These are phyloP conservation scores for Poa pratensis DNA, from an alignment of 176 grass and related monocot species.

Conservation along the genomic window DNA sequence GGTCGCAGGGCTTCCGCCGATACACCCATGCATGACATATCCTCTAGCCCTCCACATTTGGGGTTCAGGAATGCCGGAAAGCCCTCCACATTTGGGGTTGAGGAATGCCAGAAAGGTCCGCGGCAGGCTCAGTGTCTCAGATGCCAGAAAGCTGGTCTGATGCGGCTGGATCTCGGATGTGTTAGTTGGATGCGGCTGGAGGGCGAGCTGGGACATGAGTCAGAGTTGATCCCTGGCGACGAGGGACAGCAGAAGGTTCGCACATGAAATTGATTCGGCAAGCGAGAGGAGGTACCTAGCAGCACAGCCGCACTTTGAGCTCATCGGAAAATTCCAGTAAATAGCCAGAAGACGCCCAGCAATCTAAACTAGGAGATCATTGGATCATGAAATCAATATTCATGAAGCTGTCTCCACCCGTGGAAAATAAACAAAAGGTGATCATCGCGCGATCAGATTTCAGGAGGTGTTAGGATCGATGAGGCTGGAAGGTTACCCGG, in stretches of 20 bases:
- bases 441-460: background rate
- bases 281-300: background rate
- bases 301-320: background rate
- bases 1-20: background rate
- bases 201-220: too few relatives aligned
- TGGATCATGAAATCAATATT: too few relatives aligned
- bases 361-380: background rate
- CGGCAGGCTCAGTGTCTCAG: background rate
- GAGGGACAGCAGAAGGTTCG: background rate
- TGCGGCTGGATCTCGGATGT: too few relatives aligned
- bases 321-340: background rate
- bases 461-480: too few relatives aligned
- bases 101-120: background rate
- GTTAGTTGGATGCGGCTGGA: too few relatives aligned
- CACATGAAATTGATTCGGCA: background rate
- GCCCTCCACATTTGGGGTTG: constrained; percentile 11
- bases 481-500: too few relatives aligned
- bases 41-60: background rate
- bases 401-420: background rate
- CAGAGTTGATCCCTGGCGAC: too few relatives aligned
- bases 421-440: background rate
- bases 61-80: background rate
- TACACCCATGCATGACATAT: background rate
- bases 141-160: too few relatives aligned
- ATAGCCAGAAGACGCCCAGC: background rate